phyloP scores from a whole-genome alignment of 441 rosid genomes.

The Bocquillonia castaneifolia region DNA sequence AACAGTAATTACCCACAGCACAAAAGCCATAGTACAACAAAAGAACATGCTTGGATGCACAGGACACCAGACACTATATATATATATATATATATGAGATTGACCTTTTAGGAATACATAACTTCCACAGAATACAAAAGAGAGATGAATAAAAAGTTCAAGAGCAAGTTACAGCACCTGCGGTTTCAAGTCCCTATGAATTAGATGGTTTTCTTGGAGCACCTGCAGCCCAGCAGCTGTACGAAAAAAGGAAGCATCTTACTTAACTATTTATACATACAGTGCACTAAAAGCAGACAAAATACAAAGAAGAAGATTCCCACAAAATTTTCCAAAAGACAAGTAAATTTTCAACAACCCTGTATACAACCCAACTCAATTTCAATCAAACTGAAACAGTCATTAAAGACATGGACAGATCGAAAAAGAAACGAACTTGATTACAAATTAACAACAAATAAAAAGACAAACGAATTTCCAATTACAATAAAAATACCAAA shows the following conservation, averaged over 20 bases:
- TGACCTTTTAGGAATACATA: background rate
- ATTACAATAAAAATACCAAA: background rate
- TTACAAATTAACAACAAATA: background rate
- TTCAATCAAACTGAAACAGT: background rate
- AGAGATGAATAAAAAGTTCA: conserved; percentile 12
- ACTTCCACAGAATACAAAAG: conserved; percentile 5
- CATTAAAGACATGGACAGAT: background rate
- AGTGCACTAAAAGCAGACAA: conserved; percentile 1
- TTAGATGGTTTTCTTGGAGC: conserved; percentile 72
- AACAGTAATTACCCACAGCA: background rate
- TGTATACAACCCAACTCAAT: background rate
- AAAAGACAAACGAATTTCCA: too few relatives aligned
- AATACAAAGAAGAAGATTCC: background rate
- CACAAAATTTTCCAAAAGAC: background rate
- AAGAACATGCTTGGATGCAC: too few relatives aligned
- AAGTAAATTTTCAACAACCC: background rate
- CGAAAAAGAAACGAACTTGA: background rate
- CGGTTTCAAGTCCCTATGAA: conserved; percentile 84
- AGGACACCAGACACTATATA: too few relatives aligned
- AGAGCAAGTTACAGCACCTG: conserved; percentile 41
- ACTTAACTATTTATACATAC: conserved; percentile 7
- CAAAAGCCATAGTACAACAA: background rate
- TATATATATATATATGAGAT: too few relatives aligned
- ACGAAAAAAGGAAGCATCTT: conserved; percentile 11
- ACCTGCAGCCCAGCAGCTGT: conserved; percentile 83